Base-by-base conservation (phyloP, 2,329 filamentous ascomycete species). In the Ilyonectria sp. region DNA sequence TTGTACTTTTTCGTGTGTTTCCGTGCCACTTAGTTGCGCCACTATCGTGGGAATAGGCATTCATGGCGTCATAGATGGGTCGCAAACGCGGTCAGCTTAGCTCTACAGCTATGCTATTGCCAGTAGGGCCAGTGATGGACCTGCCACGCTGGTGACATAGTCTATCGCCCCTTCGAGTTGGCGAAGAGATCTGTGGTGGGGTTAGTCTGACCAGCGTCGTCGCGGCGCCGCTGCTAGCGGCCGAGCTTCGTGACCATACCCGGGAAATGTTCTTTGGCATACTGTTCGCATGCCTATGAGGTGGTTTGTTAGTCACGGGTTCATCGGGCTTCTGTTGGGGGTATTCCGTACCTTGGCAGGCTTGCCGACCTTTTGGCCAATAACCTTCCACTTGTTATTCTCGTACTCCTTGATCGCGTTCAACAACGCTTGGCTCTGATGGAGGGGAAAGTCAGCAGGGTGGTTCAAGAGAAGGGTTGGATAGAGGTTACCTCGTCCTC, bases 321-420 rank as follows among this genome's bases (percentile, higher is more conserved):
- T 31, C 29, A 6, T 26, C 31, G 35, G 35, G 21, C 19, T 23
- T 43, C 21, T 29, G 46, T 49, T 17, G 8, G 43, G 4, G 11
- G 13, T 54, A 17, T 40, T 54, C 9, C 59, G 13, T 79, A 81
- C 80, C 91, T 99, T 99, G 74, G 96, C 96, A 55, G 96, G 96
- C 84, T 99, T 99, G 77, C 95, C 94, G 75, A 99, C 94, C 82
- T 98, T 98, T 80, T 94, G 92, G 40, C 96, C 96, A 78, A 98
- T 98, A 29, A 92, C 91, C 84, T 98, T 98, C 96, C 96, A 99
- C 81, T 98, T 98, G 82, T 97, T 98, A 79, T 94, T 92, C 80
- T 99, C 96, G 83, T 98, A 98, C 80, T 99, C 96, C 83, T 97
- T 98, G 84, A 99, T 99, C 33, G 96, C 96, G 71, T 93, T 94